Percentiles rank a stretch among this genome's conserved stretches.
Evolutionary conservation across 2,329 filamentous ascomycete species (phyloP).

Genomic region (Zymoseptoria tritici): DNA sequence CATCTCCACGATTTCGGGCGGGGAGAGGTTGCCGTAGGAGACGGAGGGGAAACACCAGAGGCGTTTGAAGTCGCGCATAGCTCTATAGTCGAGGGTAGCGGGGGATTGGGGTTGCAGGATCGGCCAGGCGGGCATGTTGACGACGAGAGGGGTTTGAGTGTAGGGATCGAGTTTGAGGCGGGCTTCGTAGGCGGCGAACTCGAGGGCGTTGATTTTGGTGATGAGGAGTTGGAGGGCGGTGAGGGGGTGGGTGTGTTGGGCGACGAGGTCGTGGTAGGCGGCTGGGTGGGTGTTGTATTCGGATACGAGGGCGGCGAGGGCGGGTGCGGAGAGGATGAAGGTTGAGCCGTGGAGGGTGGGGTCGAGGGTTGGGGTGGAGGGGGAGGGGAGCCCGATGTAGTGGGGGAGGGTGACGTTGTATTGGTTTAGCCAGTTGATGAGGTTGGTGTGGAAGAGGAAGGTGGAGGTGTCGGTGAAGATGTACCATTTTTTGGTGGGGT

Average conservation of each 20-base stretch:
- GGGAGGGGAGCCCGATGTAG: slow-evolving; percentile 37
- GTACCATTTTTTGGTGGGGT: slow-evolving; percentile 44
- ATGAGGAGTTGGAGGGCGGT: neutral
- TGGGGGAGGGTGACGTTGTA: slow-evolving; percentile 36
- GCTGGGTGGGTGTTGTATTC: neutral
- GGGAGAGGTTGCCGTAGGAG: slow-evolving; percentile 21
- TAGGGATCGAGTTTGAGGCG: neutral
- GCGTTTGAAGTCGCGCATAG: slow-evolving; percentile 16
- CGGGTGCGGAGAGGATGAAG: slow-evolving; percentile 19
- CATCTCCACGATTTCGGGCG: slow-evolving; percentile 16
- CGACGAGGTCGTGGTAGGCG: neutral
- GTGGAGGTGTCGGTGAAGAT: slow-evolving; percentile 49
- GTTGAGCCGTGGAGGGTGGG: neutral
- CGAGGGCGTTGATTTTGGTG: neutral
- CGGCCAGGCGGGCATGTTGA: slow-evolving; percentile 7
- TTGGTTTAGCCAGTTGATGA: slow-evolving; percentile 40
- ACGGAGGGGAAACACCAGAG: slow-evolving; percentile 25
- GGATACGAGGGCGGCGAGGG: neutral
- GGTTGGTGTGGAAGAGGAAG: slow-evolving; percentile 35
- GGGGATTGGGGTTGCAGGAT: slow-evolving; percentile 34
- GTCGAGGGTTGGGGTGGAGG: slow-evolving; percentile 37
- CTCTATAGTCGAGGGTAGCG: slow-evolving; percentile 32
- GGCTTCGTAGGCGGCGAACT: neutral
- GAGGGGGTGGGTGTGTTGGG: neutral
- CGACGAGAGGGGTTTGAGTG: neutral